Percentiles rank a stretch among this genome's conserved stretches.
phyloP scores from a whole-genome alignment of 208 protist species.

The Wallacemonas sp. region DNA sequence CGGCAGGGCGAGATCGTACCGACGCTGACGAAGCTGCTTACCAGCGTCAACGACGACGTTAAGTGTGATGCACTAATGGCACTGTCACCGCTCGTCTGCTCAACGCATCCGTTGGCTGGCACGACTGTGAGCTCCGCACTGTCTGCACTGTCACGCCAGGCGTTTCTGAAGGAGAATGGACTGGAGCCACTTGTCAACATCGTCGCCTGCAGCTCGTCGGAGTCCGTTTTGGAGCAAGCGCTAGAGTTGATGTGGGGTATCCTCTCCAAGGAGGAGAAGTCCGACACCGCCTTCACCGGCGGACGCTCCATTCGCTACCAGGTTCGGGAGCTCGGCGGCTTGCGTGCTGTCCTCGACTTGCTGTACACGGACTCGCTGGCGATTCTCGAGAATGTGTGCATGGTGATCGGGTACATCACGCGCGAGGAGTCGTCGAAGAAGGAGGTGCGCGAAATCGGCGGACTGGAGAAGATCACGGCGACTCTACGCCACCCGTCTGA shows the following conservation, averaged over 20 bases:
- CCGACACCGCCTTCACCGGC: slow-evolving; percentile 37
- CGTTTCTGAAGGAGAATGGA: slow-evolving; percentile 68
- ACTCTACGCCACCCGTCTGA: slow-evolving; percentile 87
- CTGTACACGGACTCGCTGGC: slow-evolving; percentile 88
- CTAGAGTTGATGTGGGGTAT: slow-evolving; percentile 89
- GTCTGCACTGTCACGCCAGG: slow-evolving; percentile 29
- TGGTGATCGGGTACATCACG: slow-evolving; percentile 93
- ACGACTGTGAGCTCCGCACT: slow-evolving; percentile 15
- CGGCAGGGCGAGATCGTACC: slow-evolving; percentile 41
- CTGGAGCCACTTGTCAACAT: slow-evolving; percentile 88
- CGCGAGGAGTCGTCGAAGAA: slow-evolving; percentile 89
- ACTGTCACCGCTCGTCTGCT: slow-evolving; percentile 67
- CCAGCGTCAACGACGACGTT: slow-evolving; percentile 90
- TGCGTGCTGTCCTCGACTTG: slow-evolving; percentile 86
- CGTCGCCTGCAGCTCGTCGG: slow-evolving; percentile 78
- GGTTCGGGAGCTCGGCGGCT: slow-evolving; percentile 71
- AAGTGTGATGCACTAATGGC: slow-evolving; percentile 86
- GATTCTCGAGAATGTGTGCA: slow-evolving; percentile 92
- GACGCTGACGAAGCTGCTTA: slow-evolving; percentile 64
- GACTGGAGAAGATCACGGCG: slow-evolving; percentile 90
- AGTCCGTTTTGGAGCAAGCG: slow-evolving; percentile 86
- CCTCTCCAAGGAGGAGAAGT: slow-evolving; percentile 63
- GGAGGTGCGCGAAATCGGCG: slow-evolving; percentile 82
- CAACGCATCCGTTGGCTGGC: slow-evolving; percentile 22
- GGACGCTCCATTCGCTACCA: slow-evolving; percentile 50